Conservation (phyloP, 306 rosid species). For the Glycine soja region DNA sequence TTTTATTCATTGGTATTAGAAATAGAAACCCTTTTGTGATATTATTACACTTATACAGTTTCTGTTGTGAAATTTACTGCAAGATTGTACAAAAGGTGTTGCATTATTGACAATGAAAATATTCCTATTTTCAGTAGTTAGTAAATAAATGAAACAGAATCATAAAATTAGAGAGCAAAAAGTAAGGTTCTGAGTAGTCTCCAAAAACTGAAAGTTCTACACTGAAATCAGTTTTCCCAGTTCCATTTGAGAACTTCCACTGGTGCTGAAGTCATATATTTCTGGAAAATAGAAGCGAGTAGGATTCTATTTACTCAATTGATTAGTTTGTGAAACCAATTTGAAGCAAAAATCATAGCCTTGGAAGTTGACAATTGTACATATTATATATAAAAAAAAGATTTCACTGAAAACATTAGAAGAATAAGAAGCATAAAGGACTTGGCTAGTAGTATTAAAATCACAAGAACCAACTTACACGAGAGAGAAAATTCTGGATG, state of each 20-base stretch:
- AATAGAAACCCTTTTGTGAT: not conserved
- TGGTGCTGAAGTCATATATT: not conserved
- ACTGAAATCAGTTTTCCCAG: conserved; percentile 35
- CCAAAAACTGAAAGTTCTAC: conserved; percentile 8
- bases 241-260: conserved; percentile 18
- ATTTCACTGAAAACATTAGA: conserved; percentile 29
- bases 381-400: not conserved
- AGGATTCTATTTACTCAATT: conserved; percentile 1
- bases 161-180: not conserved
- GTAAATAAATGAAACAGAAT: not conserved
- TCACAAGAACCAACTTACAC: conserved; percentile 44
- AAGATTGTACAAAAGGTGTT: conserved; percentile 19
- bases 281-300: conserved; percentile 36
- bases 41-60: not conserved
- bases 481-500: conserved; percentile 47
- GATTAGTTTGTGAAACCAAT: conserved; percentile 15
- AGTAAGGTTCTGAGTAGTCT: conserved; percentile 24
- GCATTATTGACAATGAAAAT: conserved; percentile 5
- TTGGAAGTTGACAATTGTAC: not conserved
- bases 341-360: conserved; percentile 17
- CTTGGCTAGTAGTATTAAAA: not conserved
- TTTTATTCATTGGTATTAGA: not conserved
- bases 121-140: conserved; percentile 7
- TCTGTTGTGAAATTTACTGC: not conserved
- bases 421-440: conserved; percentile 28